phyloP scores from a whole-genome alignment of 208 protist genomes.

The Novymonas esmeraldas region DNA sequence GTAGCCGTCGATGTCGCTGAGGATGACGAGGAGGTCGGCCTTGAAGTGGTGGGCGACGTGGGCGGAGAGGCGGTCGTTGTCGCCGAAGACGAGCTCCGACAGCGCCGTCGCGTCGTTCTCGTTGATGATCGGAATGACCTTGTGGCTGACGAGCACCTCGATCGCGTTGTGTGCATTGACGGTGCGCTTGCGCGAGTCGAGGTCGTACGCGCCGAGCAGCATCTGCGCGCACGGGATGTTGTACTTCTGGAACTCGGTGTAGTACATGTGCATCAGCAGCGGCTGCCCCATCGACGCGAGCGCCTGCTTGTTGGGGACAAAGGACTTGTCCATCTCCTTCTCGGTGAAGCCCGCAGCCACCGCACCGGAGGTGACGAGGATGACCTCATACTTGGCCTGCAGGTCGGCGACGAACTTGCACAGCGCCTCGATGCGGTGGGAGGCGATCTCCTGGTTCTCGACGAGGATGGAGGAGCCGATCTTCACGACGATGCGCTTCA shows the following conservation, averaged over 20 bases:
- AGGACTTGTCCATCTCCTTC: conserved; percentile 48
- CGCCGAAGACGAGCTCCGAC: conserved; percentile 49
- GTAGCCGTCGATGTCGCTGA: conserved; percentile 90
- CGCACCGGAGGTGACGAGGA: conserved; percentile 78
- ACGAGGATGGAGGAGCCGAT: conserved; percentile 65
- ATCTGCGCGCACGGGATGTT: conserved; percentile 47
- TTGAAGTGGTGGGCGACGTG: conserved; percentile 69
- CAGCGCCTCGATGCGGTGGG: conserved; percentile 55
- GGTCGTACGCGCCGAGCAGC: conserved; percentile 64
- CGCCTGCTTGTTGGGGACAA: conserved; percentile 29
- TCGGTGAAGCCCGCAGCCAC: conserved; percentile 65
- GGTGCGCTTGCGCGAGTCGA: conserved; percentile 61
- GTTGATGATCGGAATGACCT: conserved; percentile 67
- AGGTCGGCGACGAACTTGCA: conserved; percentile 65
- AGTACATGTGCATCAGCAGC: conserved; percentile 45
- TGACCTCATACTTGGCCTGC: conserved; percentile 56
- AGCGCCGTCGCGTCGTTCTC: conserved; percentile 43
- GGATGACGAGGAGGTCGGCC: conserved; percentile 72
- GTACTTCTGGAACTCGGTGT: conserved; percentile 67
- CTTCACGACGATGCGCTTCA: conserved; percentile 75
- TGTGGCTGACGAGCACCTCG: conserved; percentile 42
- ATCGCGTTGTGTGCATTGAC: conserved; percentile 55
- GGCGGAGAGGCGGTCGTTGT: conserved; percentile 67
- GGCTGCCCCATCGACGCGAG: conserved; percentile 26
- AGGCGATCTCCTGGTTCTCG: conserved; percentile 43